A percentile compares a stretch with the other conserved stretches of the same genome.
phyloP scores from a whole-genome alignment of 768 basidiomycete species.

The Auriscalpium vulgare region DNA sequence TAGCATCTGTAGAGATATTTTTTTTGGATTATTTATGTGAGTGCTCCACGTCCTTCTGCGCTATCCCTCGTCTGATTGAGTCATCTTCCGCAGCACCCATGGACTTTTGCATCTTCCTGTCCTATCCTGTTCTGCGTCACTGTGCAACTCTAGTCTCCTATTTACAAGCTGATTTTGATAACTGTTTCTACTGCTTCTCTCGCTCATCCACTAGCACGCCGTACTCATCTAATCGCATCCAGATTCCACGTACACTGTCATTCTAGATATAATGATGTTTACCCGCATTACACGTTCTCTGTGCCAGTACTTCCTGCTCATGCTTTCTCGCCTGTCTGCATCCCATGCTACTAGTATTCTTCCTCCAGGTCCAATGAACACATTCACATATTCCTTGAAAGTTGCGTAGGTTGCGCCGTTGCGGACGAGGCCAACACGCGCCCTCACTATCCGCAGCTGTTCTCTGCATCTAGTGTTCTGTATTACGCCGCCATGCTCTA shows the following conservation, averaged over 20 bases:
- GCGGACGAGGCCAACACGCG: no score
- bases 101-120: neutral
- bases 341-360: neutral
- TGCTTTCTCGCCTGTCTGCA: neutral
- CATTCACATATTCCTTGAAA: no score
- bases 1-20: neutral
- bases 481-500: no score
- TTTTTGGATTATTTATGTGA: neutral
- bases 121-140: neutral
- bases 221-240: neutral
- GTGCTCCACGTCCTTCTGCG: neutral
- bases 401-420: no score
- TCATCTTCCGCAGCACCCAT: neutral
- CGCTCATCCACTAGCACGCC: neutral
- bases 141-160: neutral
- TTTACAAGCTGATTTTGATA: neutral
- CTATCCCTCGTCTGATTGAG: neutral
- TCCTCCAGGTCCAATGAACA: no score
- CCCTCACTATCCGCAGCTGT: no score
- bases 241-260: neutral
- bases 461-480: no score
- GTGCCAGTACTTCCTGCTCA: neutral
- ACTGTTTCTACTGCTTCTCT: neutral
- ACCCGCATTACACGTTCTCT: neutral
- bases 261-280: neutral